Base-by-base conservation (phyloP, 2,329 filamentous ascomycete species). In the Cordyceps cateniannulata region DNA sequence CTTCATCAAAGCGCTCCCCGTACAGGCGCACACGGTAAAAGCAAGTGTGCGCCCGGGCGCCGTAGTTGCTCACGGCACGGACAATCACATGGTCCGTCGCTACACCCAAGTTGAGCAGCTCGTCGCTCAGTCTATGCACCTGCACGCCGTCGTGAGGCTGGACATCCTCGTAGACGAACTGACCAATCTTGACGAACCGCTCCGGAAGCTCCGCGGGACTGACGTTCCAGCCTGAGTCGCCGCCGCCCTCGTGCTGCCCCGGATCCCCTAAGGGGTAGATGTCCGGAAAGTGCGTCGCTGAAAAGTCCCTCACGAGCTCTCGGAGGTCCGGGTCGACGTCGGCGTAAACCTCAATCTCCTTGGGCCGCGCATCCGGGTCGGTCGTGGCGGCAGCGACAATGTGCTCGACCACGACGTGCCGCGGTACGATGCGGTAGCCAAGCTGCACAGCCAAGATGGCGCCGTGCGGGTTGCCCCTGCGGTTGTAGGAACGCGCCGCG, bases 361-460 rank as follows among this genome's bases (percentile, higher is more conserved):
- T 80, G 0, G 90, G 90, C 35, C 85, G 85, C 1, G 85, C 76
- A 16, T 76, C 79, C 0, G 86, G 82, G 51, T 87, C 81, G 8
- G 85, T 77, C 0, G 86, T 87, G 2, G 85, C 84, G 1, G 78
- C 77, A 7, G 80, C 79, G 2, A 85, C 76, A 60, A 91, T 86
- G 70, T 93, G 88, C 69, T 93, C 90, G 48, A 93, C 72, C 1
- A 90, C 84, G 1, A 93, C 69, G 66, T 91, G 81, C 65, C 87
- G 83, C 0, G 89, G 88, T 32, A 87, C 79, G 60, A 93, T 79
- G 6, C 74, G 71, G 38, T 80, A 72, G 38, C 81, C 78, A 20
- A 87, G 79, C 45, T 84, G 73, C 20, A 96, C 83, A 9, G 82
- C 83, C 18, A 98, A 76, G 58, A 85, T 83, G 2, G 86, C 84